These are phyloP conservation scores for Talaromyces verruculosus DNA, from an alignment of 2,329 filamentous ascomycete genomes.

Conservation along the genomic window DNA sequence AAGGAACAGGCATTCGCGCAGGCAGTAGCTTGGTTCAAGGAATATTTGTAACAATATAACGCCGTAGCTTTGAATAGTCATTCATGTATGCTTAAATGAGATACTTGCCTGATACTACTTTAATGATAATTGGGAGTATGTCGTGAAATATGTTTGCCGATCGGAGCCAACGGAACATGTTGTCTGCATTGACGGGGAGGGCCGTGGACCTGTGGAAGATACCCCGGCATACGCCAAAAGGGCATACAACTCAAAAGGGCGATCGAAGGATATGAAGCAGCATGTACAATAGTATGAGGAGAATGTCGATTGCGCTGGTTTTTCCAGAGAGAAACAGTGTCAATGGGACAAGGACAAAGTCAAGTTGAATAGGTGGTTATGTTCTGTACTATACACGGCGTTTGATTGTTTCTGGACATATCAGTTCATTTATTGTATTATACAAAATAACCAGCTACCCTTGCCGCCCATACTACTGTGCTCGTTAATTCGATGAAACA, in stretches of 20 bases:
- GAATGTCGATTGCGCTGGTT: background rate
- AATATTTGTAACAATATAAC: constrained; percentile 46
- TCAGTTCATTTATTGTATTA: background rate
- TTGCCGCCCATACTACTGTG: background rate
- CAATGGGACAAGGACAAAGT: background rate
- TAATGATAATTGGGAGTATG: background rate
- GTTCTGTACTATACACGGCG: background rate
- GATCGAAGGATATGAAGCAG: background rate
- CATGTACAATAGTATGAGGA: background rate
- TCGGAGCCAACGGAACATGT: background rate
- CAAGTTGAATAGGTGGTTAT: background rate
- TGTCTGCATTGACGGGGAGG: background rate
- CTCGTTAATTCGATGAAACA: background rate
- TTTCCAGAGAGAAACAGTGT: background rate
- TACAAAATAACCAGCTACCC: background rate
- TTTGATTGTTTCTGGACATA: background rate
- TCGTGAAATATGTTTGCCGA: background rate
- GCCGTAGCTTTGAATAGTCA: background rate
- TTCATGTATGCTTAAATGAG: background rate
- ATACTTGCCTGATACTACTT: background rate
- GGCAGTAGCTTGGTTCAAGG: constrained; percentile 74
- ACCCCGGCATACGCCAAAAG: background rate
- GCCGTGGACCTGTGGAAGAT: background rate
- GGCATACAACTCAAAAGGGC: background rate
- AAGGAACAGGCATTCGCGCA: constrained; percentile 81